Percentiles rank a stretch among this genome's conserved stretches.
phyloP scores from a whole-genome alignment of 78 protist genomes.

The Dictyostelium intermedium region DNA sequence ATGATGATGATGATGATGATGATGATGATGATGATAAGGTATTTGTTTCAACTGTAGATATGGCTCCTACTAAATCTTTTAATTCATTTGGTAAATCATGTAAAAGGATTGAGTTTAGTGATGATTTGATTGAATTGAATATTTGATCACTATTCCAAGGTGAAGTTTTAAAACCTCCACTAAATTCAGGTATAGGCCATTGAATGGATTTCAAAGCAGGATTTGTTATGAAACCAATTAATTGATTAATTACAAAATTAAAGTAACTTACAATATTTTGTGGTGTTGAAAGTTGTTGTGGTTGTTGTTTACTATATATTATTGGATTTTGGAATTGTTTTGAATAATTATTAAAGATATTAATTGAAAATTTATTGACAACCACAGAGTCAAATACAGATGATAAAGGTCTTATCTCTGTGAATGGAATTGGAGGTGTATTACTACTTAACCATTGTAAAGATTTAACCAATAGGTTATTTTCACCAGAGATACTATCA shows the following conservation, averaged over 20 bases:
- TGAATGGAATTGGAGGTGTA: background rate
- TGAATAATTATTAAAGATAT: background rate
- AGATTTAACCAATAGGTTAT: background rate
- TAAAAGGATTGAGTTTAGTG: background rate
- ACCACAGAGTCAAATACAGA: constrained; percentile 2
- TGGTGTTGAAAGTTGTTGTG: background rate
- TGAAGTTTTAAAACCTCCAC: background rate
- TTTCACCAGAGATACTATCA: no score
- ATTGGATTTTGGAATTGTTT: background rate
- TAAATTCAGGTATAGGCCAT: constrained; percentile 61
- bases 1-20: no score
- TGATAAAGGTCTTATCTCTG: constrained; percentile 10
- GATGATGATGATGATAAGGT: background rate
- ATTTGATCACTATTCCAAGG: constrained; percentile 20
- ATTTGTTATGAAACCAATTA: background rate
- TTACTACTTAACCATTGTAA: background rate
- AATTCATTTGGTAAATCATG: constrained; percentile 17
- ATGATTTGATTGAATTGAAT: background rate
- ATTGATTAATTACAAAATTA: constrained; percentile 10
- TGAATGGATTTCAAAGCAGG: constrained; percentile 3
- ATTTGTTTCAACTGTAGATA: background rate
- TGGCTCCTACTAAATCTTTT: background rate
- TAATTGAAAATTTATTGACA: background rate
- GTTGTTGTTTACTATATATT: background rate
- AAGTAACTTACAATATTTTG: background rate